Evolutionary conservation across 177 flowering plant species (phyloP), one percentile per base, ranked within the genome.

Genomic region (Telopea speciosissima): DNA sequence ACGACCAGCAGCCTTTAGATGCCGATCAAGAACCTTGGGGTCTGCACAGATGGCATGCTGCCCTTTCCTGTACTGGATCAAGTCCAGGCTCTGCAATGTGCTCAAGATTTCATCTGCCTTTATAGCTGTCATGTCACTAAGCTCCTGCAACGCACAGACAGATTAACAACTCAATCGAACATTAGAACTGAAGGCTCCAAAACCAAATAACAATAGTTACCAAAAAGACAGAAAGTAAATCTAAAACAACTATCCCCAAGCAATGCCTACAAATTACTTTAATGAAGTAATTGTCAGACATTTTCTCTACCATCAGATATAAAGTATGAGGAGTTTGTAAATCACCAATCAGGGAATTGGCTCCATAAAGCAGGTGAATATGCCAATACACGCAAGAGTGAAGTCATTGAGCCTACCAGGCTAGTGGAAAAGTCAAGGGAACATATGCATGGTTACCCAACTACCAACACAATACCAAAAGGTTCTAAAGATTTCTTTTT

Each of bases 51-150:
- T 93, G 14, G 85, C 97, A 72, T 95, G 97, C 80, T 91, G 97
- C 44, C 99, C 99, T 82, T 92, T 91, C 67, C 96, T 82, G 83
- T 90, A 95, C 74, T 95, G 99, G 45, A 95, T 90, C 81, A 95
- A 79, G 25, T 95, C 97, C 42, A 95, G 85, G 71, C 83, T 84
- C 83, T 92, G 97, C 61, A 95, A 90, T 40, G 99, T 91, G 54
- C 77, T 71, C 74, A 92, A 73, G 8, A 95, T 91, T 74, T 95
- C 99, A 59, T 92, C 97, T 10, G 93, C 86, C 73, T 85, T 91
- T 63, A 92, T 92, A 68, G 97, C 97, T 1, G 99, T 95, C 99
- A 92, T 95, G 80, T 95, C 97, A 75, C 97, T 95, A n/a, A 95
- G 96, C 76, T 95, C 99, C 99, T 94, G 83, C 16, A n/a, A n/a